A percentile compares a stretch with the other conserved stretches of the same genome.
phyloP scores from a whole-genome alignment of 108 stramenopile species.

The Halocafeteria seosinensis region DNA sequence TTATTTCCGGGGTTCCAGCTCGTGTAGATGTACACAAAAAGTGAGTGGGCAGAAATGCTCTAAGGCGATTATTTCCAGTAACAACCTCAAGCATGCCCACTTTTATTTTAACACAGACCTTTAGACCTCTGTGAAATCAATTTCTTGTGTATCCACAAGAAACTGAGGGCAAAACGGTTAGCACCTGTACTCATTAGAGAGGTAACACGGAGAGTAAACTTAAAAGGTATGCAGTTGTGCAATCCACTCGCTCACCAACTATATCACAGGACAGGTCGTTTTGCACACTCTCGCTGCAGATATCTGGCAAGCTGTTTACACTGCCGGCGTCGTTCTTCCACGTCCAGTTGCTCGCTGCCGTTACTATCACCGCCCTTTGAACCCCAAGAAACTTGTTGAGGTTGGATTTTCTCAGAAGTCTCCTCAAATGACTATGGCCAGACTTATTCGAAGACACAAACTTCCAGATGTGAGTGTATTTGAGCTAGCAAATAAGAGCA shows the following conservation, averaged over 20 bases:
- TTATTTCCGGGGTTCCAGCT: constrained; percentile 83
- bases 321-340: constrained; percentile 86
- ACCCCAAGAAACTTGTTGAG: constrained; percentile 81
- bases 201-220: constrained; percentile 84
- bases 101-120: no score
- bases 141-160: constrained; percentile 97
- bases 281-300: no score
- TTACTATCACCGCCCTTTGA: constrained; percentile 78
- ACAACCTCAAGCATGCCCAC: constrained; percentile 17
- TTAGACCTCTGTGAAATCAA: constrained; percentile 96
- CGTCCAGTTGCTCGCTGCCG: constrained; percentile 70
- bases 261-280: no score
- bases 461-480: no score
- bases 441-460: constrained; percentile 56
- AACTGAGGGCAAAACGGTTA: constrained; percentile 76
- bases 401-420: constrained; percentile 68
- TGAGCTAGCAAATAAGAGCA: no score
- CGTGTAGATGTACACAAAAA: constrained; percentile 38
- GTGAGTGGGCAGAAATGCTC: neutral
- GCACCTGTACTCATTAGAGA: constrained; percentile 98
- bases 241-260: no score
- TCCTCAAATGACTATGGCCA: constrained; percentile 77
- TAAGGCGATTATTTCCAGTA: neutral
- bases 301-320: constrained; percentile 91
- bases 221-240: no score